A percentile compares a stretch with the other conserved stretches of the same genome.
These are phyloP conservation scores for Erigeron philadelphicus DNA, from an alignment of 140 eudicot species.

Conservation along the genomic window DNA sequence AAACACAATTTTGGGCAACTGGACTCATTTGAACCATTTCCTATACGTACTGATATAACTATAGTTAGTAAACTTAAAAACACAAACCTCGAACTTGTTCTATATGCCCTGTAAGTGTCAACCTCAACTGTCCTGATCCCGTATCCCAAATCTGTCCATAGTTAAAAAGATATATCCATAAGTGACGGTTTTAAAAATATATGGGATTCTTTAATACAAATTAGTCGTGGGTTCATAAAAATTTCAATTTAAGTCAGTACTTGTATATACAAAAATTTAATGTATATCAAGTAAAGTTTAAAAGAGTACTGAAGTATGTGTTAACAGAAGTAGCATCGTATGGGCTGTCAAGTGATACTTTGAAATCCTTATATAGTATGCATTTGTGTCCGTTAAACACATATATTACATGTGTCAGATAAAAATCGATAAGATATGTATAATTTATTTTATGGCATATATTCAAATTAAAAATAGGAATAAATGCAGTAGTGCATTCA, in stretches of 20 bases:
- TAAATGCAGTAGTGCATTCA: not conserved
- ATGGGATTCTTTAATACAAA: not conserved
- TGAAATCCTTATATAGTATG: not conserved
- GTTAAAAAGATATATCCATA: not conserved
- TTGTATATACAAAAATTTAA: not conserved
- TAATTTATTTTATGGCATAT: not conserved
- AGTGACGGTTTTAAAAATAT: slow-evolving; percentile 11
- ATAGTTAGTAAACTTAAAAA: not conserved
- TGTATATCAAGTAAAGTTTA: not conserved
- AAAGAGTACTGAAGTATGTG: slow-evolving; percentile 5
- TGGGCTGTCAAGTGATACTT: slow-evolving; percentile 9
- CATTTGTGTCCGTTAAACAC: no score
- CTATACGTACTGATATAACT: not conserved
- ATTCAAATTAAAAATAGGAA: not conserved
- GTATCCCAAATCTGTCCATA: slow-evolving; percentile 81
- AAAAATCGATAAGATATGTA: not conserved
- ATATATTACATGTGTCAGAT: not conserved
- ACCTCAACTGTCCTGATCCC: slow-evolving; percentile 62
- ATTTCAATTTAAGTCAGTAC: not conserved
- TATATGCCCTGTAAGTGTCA: slow-evolving; percentile 96
- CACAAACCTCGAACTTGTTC: slow-evolving; percentile 90
- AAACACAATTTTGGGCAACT: not conserved
- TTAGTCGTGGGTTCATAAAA: slow-evolving; percentile 4
- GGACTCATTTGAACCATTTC: not conserved
- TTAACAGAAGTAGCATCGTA: not conserved